Conservation (phyloP, 2,329 filamentous ascomycete genomes). For the Myrmaecium sp. region DNA sequence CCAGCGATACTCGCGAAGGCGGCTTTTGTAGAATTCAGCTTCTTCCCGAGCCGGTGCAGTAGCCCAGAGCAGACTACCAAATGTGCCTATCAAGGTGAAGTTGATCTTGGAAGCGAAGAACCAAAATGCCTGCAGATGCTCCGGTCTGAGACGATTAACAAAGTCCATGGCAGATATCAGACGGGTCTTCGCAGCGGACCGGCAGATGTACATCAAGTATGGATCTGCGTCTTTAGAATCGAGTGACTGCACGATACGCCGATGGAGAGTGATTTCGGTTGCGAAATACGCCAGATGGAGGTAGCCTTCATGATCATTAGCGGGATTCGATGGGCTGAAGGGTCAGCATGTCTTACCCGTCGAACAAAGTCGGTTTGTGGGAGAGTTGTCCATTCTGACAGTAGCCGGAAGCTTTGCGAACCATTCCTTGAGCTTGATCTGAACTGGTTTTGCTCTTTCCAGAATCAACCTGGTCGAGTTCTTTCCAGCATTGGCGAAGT, state of each 20-base stretch:
- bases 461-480: constrained; percentile 59
- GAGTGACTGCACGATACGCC: constrained; percentile 75
- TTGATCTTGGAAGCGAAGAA: constrained; percentile 77
- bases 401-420: constrained; percentile 49
- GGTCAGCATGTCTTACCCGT: constrained; percentile 22
- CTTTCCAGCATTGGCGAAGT: constrained; percentile 46
- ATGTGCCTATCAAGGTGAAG: constrained; percentile 88
- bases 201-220: constrained; percentile 82
- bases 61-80: constrained; percentile 77
- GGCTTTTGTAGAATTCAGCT: constrained; percentile 76
- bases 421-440: constrained; percentile 71
- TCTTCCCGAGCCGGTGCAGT: constrained; percentile 78
- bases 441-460: constrained; percentile 62
- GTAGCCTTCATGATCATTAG: constrained; percentile 39
- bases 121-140: constrained; percentile 85
- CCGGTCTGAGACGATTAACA: constrained; percentile 76
- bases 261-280: constrained; percentile 82
- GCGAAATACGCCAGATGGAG: constrained; percentile 87
- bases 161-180: constrained; percentile 96
- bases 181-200: constrained; percentile 81
- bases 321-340: no score
- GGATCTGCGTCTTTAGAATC: constrained; percentile 39
- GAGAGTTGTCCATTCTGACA: constrained; percentile 45
- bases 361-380: constrained; percentile 23
- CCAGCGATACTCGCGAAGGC: constrained; percentile 84